Percentiles rank a stretch among this genome's conserved stretches.
Conservation (phyloP, 257 asterid genomes). For the Paulownia fortunei region DNA sequence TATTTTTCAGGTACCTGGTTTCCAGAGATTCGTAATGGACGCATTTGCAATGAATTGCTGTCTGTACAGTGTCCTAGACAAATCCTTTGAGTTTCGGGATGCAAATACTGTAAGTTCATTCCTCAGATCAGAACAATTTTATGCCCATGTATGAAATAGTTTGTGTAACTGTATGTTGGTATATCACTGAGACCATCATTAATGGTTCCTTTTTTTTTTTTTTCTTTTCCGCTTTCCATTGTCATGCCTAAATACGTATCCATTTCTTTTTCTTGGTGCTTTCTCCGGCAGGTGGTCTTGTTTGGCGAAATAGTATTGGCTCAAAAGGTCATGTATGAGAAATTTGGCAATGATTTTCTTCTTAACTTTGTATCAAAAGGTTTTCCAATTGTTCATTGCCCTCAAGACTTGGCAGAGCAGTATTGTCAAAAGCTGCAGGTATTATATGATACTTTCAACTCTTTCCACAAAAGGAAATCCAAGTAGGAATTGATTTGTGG, state of each 20-base stretch:
- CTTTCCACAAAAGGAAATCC: neutral
- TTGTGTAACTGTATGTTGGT: neutral
- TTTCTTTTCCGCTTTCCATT: neutral
- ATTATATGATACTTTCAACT: slow-evolving; percentile 22
- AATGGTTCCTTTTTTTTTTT: neutral
- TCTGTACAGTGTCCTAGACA: slow-evolving; percentile 89
- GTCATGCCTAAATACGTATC: neutral
- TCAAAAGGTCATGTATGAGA: slow-evolving; percentile 93
- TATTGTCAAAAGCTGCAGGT: slow-evolving; percentile 92
- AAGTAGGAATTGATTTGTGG: neutral
- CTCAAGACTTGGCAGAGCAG: slow-evolving; percentile 86
- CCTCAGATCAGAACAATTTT: neutral
- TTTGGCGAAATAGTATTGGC: slow-evolving; percentile 83
- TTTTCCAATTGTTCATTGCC: slow-evolving; percentile 68
- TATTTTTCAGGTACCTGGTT: slow-evolving; percentile 88
- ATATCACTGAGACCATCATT: neutral
- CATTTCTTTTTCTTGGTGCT: slow-evolving; percentile 9
- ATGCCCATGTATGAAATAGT: neutral
- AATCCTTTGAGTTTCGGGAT: slow-evolving; percentile 88
- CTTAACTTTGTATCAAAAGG: slow-evolving; percentile 76
- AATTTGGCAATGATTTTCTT: slow-evolving; percentile 82
- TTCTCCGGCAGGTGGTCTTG: slow-evolving; percentile 62
- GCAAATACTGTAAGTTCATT: slow-evolving; percentile 85
- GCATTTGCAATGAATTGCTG: slow-evolving; percentile 87
- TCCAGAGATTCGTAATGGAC: slow-evolving; percentile 73